Evolutionary conservation across 345 rosid genomes (phyloP).

Genomic region (Gossypium turneri): DNA sequence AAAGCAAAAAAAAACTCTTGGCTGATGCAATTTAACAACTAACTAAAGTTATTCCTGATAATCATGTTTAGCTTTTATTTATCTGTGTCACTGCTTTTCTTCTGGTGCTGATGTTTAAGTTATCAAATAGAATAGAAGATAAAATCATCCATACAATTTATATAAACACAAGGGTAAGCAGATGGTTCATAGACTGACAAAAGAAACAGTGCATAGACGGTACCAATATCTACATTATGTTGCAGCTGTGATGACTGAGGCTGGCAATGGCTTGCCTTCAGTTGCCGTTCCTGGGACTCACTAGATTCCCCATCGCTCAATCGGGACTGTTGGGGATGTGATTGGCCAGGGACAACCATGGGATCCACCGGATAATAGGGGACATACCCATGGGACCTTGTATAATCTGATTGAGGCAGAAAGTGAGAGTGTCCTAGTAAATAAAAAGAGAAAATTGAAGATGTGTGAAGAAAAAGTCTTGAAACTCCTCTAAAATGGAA

Average conservation of each 20-base stretch:
- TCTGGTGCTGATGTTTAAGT: background rate
- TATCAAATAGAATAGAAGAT: conserved; percentile 1
- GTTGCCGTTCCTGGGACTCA: conserved; percentile 15
- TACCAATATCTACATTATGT: conserved; percentile 18
- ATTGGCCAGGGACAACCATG: conserved; percentile 6
- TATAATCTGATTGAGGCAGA: conserved; percentile 13
- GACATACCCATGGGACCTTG: conserved; percentile 11
- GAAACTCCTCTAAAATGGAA: background rate
- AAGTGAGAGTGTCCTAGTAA: conserved; percentile 10
- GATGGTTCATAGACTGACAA: background rate
- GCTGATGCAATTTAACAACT: background rate
- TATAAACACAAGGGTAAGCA: background rate
- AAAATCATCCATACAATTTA: conserved; percentile 4
- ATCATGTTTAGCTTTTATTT: background rate
- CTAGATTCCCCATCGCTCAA: conserved; percentile 11
- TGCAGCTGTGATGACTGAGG: conserved; percentile 18
- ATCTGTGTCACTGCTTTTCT: background rate
- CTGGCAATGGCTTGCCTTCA: conserved; percentile 14
- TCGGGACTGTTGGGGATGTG: conserved; percentile 3
- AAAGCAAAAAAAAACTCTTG: background rate
- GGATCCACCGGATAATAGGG: conserved; percentile 19
- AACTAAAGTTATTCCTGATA: background rate
- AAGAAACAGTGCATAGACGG: conserved; percentile 13
- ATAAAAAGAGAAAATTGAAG: background rate
- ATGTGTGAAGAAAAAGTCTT: background rate